Base-by-base conservation (phyloP, 306 rosid genomes). In the Sindora glabra region DNA sequence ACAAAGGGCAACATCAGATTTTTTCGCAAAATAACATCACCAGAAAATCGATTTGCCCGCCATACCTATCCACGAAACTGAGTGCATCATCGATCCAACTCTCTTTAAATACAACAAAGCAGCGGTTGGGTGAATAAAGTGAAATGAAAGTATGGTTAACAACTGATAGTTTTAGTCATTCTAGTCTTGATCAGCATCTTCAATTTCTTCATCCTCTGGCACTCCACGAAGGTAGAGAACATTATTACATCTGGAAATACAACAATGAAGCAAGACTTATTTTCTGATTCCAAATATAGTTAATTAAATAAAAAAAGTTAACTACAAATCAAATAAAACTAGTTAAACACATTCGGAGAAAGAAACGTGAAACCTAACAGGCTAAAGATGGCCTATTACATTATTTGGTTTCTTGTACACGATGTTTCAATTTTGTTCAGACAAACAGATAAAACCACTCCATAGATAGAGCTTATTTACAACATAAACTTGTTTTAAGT, bases 211-310 rank as follows among this genome's bases (percentile, higher is more conserved):
- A 67, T 87, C 97, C 77, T 87, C 97, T 4, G 96, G 95, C 12
- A 85, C 96, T 39, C 97, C 97, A 1, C 95, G 97, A 67, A 91
- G 95, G 65, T 91, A 91, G 27, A 91, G 91, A 69, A 91, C 97
- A 59, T 91, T 91, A 85, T 91, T 91, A 60, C 97, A 91, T 71
- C 97, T 91, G 83, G 46, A 54, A 47, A 48, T 3, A 8, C 19
- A 67, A 69, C 17, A 29, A 1, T 3, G 26, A n/a, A 34, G 24
- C 49, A 56, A 37, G 13, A 44, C 17, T 42, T 45, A 34, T 60
- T 7, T 18, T 14, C 29, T 18, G 8, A 48, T 37, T 15, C 5
- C 6, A 57, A 21, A 47, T n/a, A n/a, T n/a, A n/a, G n/a, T n/a
- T n/a, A n/a, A n/a, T n/a, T n/a, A n/a, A n/a, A n/a, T n/a, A n/a